These are phyloP conservation scores for Tolypocladium endophyticum DNA, from an alignment of 2,329 filamentous ascomycete species.

Conservation along the genomic window DNA sequence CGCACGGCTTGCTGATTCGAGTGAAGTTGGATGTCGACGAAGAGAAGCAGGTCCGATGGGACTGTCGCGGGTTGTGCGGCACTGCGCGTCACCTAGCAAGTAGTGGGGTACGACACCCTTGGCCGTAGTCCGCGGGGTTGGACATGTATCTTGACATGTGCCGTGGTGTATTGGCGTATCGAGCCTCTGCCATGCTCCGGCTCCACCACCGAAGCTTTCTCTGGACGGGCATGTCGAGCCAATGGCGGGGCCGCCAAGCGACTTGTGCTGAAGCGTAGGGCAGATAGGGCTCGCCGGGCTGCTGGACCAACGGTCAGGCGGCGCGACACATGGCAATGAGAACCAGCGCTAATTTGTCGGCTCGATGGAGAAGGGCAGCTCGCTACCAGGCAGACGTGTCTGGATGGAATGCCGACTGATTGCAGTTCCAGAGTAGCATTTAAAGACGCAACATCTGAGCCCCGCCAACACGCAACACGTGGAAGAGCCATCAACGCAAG, in stretches of 20 bases:
- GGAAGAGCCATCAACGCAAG: neutral
- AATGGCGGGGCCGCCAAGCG: constrained; percentile 13
- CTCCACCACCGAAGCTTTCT: neutral
- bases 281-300: constrained; percentile 6
- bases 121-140: neutral
- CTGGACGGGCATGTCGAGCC: constrained; percentile 5
- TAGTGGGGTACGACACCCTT: neutral
- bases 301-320: neutral
- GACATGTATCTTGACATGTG: neutral
- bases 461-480: neutral
- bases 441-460: too few relatives aligned
- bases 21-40: neutral
- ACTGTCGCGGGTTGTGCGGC: neutral
- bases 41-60: neutral
- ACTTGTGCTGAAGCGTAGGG: constrained; percentile 14
- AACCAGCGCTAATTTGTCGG: neutral
- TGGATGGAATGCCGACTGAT: neutral
- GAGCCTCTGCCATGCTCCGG: neutral
- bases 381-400: too few relatives aligned
- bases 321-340: neutral
- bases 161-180: neutral
- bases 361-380: neutral
- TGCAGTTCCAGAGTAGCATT: neutral
- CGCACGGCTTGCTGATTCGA: neutral
- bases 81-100: constrained; percentile 10